These are phyloP conservation scores for Vigna unguiculata DNA, from an alignment of 306 rosid genomes.

Conservation along the genomic window DNA sequence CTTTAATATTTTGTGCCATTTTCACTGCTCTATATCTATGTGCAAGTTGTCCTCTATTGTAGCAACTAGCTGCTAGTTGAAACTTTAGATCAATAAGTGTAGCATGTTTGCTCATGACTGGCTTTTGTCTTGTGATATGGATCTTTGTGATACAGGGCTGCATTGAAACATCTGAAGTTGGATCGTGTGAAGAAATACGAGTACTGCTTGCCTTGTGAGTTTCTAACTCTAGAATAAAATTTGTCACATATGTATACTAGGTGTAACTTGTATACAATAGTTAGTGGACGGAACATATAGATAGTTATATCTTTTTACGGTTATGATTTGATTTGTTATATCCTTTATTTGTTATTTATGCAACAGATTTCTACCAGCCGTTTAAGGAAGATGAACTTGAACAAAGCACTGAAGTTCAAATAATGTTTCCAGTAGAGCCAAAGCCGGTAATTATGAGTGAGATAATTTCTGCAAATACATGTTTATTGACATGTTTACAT, in stretches of 20 bases:
- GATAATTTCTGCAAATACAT: not conserved
- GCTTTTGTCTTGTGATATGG: slow-evolving; percentile 23
- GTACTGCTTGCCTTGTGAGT: slow-evolving; percentile 86
- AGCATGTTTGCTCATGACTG: slow-evolving; percentile 4
- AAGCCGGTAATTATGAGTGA: slow-evolving; percentile 62
- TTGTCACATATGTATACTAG: not conserved
- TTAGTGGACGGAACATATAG: not conserved
- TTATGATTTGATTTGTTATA: slow-evolving; percentile 6
- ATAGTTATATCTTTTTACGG: not conserved
- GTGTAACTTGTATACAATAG: not conserved
- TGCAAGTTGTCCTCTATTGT: not conserved
- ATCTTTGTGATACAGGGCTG: slow-evolving; percentile 59
- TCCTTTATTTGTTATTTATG: slow-evolving; percentile 12
- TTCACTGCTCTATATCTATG: not conserved
- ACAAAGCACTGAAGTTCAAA: slow-evolving; percentile 81
- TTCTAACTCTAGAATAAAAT: slow-evolving; percentile 19
- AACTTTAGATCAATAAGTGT: not conserved
- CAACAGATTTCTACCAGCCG: slow-evolving; percentile 75
- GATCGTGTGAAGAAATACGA: slow-evolving; percentile 81
- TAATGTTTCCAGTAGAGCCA: slow-evolving; percentile 65
- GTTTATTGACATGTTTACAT: slow-evolving; percentile 4
- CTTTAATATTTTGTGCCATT: slow-evolving; percentile 9
- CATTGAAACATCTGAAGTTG: slow-evolving; percentile 77
- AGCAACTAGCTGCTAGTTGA: not conserved
- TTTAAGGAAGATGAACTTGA: slow-evolving; percentile 81